These are phyloP conservation scores for Epichloe sp. DNA, from an alignment of 2,329 filamentous ascomycete species.

Conservation along the genomic window DNA sequence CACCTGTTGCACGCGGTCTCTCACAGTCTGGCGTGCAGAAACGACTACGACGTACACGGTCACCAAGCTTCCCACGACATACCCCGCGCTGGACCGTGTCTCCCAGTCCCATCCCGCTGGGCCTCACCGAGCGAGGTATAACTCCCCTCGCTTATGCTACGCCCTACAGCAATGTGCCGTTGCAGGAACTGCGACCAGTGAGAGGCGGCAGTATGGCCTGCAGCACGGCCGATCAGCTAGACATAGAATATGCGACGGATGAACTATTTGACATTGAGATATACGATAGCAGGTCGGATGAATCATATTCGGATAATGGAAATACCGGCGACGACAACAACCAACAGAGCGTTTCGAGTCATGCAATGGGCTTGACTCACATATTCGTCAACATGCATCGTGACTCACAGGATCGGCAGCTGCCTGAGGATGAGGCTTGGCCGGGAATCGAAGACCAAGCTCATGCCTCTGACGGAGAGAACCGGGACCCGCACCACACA, in stretches of 20 bases:
- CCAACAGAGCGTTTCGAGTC: conserved; percentile 13
- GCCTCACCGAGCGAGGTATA: conserved; percentile 22
- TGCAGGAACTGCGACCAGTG: conserved; percentile 24
- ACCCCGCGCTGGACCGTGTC: conserved; percentile 44
- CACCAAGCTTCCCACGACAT: conserved; percentile 39
- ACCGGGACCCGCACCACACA: conserved; percentile 29
- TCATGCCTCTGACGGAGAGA: conserved; percentile 35
- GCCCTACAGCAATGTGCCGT: conserved; percentile 51
- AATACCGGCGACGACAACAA: conserved; percentile 14
- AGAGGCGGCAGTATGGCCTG: conserved; percentile 18
- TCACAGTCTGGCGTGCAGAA: conserved; percentile 25
- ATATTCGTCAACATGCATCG: conserved; percentile 1
- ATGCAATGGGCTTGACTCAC: conserved; percentile 16
- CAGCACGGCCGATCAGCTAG: conserved; percentile 16
- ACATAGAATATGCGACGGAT: conserved; percentile 20
- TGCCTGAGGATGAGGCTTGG: conserved; percentile 44
- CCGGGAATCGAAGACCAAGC: conserved; percentile 41
- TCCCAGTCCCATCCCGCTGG: conserved; percentile 28
- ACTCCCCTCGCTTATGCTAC: conserved; percentile 64
- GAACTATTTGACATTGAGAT: conserved; percentile 23
- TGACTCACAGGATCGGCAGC: conserved; percentile 17
- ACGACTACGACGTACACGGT: conserved; percentile 42
- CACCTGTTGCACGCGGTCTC: conserved; percentile 15
- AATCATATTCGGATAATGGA: conserved; percentile 17
- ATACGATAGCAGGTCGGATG: conserved; percentile 23